Evolutionary conservation across 2,329 filamentous ascomycete species (phyloP).

Genomic region (Talaromyces amestolkiae): DNA sequence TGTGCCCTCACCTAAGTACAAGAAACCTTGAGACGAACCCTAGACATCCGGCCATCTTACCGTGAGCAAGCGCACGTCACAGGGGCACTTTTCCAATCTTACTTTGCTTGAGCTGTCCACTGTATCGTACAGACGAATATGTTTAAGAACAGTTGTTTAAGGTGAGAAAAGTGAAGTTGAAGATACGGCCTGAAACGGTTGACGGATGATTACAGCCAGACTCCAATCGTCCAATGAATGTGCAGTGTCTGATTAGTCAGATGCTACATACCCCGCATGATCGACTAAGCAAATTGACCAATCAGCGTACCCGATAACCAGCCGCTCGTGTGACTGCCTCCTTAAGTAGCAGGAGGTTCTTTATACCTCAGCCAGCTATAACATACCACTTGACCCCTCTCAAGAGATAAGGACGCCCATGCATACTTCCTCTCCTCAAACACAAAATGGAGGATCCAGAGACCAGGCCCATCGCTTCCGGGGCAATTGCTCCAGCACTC

Average conservation of each 20-base stretch:
- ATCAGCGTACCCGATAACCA: conserved; percentile 4
- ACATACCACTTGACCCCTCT: neutral
- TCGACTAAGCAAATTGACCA: neutral
- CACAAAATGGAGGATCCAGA: conserved; percentile 14
- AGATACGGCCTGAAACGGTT: neutral
- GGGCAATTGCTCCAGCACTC: neutral
- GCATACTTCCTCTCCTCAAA: neutral
- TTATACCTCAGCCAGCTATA: neutral
- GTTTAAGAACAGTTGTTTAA: neutral
- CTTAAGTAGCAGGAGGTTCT: too few relatives aligned
- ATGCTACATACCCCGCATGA: neutral
- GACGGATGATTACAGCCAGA: neutral
- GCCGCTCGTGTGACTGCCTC: neutral
- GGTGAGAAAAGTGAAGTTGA: neutral
- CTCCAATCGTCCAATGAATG: neutral
- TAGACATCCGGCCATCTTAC: neutral
- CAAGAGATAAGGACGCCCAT: neutral
- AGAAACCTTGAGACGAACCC: neutral
- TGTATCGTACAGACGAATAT: too few relatives aligned
- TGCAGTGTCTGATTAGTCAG: neutral
- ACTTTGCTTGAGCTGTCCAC: neutral
- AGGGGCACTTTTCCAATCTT: neutral
- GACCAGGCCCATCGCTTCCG: neutral
- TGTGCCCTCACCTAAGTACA: neutral
- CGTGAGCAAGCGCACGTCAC: neutral